Conservation (phyloP, 257 asterid genomes). For the Ajuga chamaepitys region DNA sequence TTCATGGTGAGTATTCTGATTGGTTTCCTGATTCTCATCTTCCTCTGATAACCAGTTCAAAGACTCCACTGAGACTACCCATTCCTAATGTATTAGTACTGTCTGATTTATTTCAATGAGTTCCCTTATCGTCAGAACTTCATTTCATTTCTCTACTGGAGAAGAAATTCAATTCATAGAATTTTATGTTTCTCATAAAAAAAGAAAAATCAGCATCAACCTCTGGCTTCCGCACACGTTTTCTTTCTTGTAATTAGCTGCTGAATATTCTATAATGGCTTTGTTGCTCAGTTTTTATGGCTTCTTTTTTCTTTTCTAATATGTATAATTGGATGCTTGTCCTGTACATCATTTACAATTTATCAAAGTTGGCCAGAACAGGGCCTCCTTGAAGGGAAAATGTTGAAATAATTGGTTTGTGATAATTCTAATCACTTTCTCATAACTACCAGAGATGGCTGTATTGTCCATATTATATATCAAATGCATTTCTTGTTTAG, state of each 20-base stretch:
- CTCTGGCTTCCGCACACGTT: not conserved
- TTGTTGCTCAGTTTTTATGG: not conserved
- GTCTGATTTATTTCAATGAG: not conserved
- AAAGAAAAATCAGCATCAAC: not conserved
- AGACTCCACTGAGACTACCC: slow-evolving; percentile 2
- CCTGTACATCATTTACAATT: not conserved
- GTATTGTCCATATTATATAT: not conserved
- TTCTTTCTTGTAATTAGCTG: not conserved
- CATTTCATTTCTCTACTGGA: not conserved
- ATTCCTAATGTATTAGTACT: not conserved
- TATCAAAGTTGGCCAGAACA: not conserved
- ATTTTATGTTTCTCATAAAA: slow-evolving; percentile 11
- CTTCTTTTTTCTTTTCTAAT: not conserved
- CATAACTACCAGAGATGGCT: not conserved
- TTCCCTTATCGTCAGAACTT: not conserved
- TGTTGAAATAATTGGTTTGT: not conserved
- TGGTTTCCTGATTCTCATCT: slow-evolving; percentile 10
- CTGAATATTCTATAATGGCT: not conserved
- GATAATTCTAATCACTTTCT: not conserved
- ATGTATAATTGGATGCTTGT: not conserved
- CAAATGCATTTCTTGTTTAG: not conserved
- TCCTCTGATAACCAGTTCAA: not conserved
- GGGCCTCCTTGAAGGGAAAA: slow-evolving; percentile 3
- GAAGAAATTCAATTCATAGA: no score
- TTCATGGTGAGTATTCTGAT: slow-evolving; percentile 64